phyloP scores from a whole-genome alignment of 345 rosid genomes.

The Bretschneidera sinensis region DNA sequence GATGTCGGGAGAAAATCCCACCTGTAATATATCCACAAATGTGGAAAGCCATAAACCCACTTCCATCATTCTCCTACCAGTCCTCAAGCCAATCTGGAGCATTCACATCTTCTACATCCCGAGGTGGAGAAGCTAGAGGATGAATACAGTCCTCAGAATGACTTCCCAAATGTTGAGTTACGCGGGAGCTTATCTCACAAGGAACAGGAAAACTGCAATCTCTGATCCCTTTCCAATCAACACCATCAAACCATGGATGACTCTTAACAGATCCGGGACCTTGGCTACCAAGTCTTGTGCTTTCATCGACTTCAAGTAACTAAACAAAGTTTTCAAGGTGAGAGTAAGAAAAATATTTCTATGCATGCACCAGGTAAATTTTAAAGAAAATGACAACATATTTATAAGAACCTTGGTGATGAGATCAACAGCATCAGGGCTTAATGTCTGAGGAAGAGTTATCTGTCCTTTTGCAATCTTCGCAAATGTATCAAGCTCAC shows the following conservation, averaged over 20 bases:
- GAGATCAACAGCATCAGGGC: slow-evolving; percentile 67
- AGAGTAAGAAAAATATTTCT: slow-evolving; percentile 3
- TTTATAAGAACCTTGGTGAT: slow-evolving; percentile 53
- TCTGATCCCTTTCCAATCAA: slow-evolving; percentile 58
- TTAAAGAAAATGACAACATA: background rate
- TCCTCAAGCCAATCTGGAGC: slow-evolving; percentile 72
- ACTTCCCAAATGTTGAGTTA: slow-evolving; percentile 42
- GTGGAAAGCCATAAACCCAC: slow-evolving; percentile 2
- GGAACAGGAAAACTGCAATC: slow-evolving; percentile 54
- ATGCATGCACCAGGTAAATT: no score
- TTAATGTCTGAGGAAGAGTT: slow-evolving; percentile 45
- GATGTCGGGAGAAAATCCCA: background rate
- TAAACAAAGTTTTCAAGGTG: slow-evolving; percentile 20
- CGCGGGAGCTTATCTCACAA: slow-evolving; percentile 45
- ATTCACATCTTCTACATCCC: slow-evolving; percentile 39
- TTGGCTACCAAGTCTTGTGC: slow-evolving; percentile 57
- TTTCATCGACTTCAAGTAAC: slow-evolving; percentile 81
- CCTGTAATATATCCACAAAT: background rate
- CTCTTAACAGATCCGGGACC: slow-evolving; percentile 52
- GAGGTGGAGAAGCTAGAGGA: slow-evolving; percentile 32
- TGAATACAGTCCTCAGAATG: slow-evolving; percentile 30
- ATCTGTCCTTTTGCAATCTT: slow-evolving; percentile 81
- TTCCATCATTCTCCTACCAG: slow-evolving; percentile 46
- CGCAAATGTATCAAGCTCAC: slow-evolving; percentile 64
- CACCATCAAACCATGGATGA: slow-evolving; percentile 70